Evolutionary conservation across 2,329 filamentous ascomycete genomes (phyloP).

Genomic region (Dichotomopilus funicola): DNA sequence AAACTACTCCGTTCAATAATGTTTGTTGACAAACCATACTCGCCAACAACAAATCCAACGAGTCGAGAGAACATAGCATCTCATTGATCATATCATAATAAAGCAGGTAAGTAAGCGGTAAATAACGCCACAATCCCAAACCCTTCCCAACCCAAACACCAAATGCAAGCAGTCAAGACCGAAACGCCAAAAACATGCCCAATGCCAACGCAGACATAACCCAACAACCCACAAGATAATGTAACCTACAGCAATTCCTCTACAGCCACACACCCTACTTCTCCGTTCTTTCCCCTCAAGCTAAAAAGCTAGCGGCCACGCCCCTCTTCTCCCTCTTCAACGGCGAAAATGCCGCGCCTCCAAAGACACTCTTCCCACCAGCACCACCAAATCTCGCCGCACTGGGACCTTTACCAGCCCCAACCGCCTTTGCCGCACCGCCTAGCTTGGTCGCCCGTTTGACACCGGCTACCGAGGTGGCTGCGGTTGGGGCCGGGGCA

Average conservation of each 20-base stretch:
- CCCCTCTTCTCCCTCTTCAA: conserved; percentile 64
- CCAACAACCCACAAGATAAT: background rate
- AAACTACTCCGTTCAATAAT: too few relatives aligned
- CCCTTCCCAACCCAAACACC: background rate
- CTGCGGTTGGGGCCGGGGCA: background rate
- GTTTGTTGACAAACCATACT: too few relatives aligned
- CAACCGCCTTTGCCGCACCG: conserved; percentile 19
- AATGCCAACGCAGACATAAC: background rate
- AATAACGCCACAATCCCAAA: background rate
- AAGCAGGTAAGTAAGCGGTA: background rate
- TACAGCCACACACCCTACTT: background rate
- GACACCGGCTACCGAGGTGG: conserved; percentile 24
- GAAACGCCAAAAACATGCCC: conserved; percentile 4
- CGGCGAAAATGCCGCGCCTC: conserved; percentile 57
- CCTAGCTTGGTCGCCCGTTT: background rate
- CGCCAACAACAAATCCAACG: background rate
- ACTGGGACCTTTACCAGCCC: background rate
- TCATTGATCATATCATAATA: background rate
- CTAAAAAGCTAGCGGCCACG: conserved; percentile 54
- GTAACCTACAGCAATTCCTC: background rate
- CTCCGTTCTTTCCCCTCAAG: conserved; percentile 8
- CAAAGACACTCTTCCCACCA: conserved; percentile 42
- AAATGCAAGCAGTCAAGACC: conserved; percentile 1
- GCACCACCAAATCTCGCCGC: conserved; percentile 33
- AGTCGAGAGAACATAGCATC: background rate